These are phyloP conservation scores for Hericium rajendrae DNA, from an alignment of 768 basidiomycete species.

Conservation along the genomic window DNA sequence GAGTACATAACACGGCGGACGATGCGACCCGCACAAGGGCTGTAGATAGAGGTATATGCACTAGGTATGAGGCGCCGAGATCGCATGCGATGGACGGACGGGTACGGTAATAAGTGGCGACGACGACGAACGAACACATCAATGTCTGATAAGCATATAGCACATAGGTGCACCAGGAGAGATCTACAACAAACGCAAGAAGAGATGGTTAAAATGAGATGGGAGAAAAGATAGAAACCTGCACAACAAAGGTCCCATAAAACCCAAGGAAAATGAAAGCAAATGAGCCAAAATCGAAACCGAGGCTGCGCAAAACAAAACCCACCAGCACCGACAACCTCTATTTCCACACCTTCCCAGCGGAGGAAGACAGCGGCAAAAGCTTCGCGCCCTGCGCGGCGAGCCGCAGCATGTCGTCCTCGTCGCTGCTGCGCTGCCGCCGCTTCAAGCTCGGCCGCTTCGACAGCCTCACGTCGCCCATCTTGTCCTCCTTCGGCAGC, in stretches of 20 bases:
- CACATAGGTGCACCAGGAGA: background rate
- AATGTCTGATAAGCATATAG: background rate
- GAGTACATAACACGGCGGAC: no score
- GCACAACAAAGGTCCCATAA: no score
- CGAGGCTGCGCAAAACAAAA: background rate
- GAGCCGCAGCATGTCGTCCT: background rate
- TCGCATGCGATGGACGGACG: no score
- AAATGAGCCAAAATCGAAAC: background rate
- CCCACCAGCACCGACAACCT: background rate
- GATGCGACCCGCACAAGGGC: no score
- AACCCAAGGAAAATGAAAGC: background rate
- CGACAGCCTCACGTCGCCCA: conserved; percentile 43
- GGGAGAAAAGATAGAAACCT: no score
- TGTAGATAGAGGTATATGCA: no score
- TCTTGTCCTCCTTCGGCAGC: conserved; percentile 48
- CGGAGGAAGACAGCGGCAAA: no score
- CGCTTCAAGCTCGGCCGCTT: conserved; percentile 65
- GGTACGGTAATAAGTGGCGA: background rate
- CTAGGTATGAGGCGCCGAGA: no score
- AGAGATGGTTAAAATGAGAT: no score
- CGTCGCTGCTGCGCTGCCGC: conserved; percentile 22
- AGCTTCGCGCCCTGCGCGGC: background rate
- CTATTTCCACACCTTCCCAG: no score
- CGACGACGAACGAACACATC: background rate
- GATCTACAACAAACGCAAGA: background rate